Evolutionary conservation across 495 filamentous ascomycete genomes (phyloP).

Genomic region (Neurospora sp.): DNA sequence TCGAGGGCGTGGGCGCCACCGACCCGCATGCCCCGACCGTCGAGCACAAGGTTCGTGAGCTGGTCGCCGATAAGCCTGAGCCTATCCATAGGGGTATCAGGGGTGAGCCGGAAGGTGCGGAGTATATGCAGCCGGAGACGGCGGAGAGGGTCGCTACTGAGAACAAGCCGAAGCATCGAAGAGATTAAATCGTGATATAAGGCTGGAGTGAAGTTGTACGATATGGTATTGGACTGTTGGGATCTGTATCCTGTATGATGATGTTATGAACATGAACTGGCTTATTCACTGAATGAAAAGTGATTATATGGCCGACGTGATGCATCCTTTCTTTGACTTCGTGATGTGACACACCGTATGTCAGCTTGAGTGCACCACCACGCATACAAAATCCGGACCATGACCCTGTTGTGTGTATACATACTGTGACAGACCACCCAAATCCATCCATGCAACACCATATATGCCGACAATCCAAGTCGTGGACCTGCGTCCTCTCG

Average conservation of each 20-base stretch:
- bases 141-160: slow-evolving; percentile 41
- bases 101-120: slow-evolving; percentile 12
- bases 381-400: neutral
- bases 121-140: slow-evolving; percentile 28
- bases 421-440: neutral
- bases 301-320: neutral
- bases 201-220: neutral
- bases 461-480: neutral
- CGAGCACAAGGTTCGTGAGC: slow-evolving; percentile 21
- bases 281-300: neutral
- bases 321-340: neutral
- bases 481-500: neutral
- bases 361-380: neutral
- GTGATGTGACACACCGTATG: neutral
- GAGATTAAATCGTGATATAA: neutral
- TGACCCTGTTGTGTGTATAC: neutral
- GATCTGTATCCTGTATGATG: neutral
- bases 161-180: slow-evolving; percentile 1
- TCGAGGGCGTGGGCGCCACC: slow-evolving; percentile 43
- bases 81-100: slow-evolving; percentile 4
- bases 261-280: neutral
- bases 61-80: slow-evolving; percentile 13
- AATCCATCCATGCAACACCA: neutral
- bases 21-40: slow-evolving; percentile 15
- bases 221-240: neutral